These are phyloP conservation scores for Talaromyces sp. DNA, from an alignment of 2,329 filamentous ascomycete genomes.

Conservation along the genomic window DNA sequence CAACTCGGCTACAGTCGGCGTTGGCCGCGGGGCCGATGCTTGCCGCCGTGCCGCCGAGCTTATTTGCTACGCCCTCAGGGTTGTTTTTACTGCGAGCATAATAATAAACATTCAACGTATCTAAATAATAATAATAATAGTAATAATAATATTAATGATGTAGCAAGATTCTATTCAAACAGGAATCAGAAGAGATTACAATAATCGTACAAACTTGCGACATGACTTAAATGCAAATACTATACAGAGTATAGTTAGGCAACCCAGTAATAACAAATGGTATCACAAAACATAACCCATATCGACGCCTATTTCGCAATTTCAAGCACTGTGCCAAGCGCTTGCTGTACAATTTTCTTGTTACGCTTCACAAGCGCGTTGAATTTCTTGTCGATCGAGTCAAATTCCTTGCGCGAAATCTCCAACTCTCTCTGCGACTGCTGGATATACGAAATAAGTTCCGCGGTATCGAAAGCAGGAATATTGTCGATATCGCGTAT, in stretches of 20 bases:
- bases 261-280: background rate
- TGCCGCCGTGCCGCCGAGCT: background rate
- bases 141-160: too few relatives aligned
- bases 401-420: conserved; percentile 63
- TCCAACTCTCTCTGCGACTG: conserved; percentile 61
- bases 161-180: background rate
- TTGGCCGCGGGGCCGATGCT: background rate
- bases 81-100: background rate
- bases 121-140: too few relatives aligned
- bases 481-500: conserved; percentile 34
- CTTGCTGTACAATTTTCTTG: conserved; percentile 39
- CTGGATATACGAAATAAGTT: conserved; percentile 33
- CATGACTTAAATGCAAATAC: background rate
- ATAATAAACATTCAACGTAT: background rate
- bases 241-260: background rate
- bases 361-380: conserved; percentile 36
- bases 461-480: conserved; percentile 36
- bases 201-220: background rate
- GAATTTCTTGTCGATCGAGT: conserved; percentile 40
- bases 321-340: conserved; percentile 25
- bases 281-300: background rate
- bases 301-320: conserved; percentile 7
- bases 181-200: background rate
- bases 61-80: background rate
- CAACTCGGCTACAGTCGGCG: conserved; percentile 14